These are phyloP conservation scores for Leptographium procerum DNA, from an alignment of 2,329 filamentous ascomycete species.

Conservation along the genomic window DNA sequence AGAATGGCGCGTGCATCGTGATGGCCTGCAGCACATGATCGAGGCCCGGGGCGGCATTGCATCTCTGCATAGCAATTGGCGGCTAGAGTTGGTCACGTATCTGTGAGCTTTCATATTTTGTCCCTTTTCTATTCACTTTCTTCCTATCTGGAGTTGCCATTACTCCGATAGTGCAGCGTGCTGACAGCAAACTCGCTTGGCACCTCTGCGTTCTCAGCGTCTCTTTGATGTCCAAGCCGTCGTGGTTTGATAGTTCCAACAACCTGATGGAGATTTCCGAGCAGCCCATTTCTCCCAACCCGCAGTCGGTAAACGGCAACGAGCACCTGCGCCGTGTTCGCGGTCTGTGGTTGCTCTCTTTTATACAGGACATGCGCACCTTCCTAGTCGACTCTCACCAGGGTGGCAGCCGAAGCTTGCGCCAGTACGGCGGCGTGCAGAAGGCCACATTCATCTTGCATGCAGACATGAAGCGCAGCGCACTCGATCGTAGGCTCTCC, in stretches of 20 bases:
- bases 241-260: not conserved
- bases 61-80: not conserved
- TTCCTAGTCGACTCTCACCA: not conserved
- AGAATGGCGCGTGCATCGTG: not conserved
- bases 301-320: not conserved
- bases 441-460: not conserved
- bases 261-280: not conserved
- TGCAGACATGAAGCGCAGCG: not conserved
- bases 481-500: not conserved
- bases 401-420: not conserved
- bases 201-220: too few species aligned
- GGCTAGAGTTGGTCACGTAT: not conserved
- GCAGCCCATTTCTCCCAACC: not conserved
- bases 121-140: not conserved
- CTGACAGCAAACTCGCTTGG: too few species aligned
- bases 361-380: conserved; percentile 8
- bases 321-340: conserved; percentile 1
- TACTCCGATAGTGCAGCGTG: not conserved
- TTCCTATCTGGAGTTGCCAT: too few species aligned
- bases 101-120: too few species aligned
- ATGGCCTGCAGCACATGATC: not conserved
- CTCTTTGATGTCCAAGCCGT: not conserved
- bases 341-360: conserved; percentile 7
- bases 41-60: not conserved
- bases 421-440: not conserved